phyloP scores from a whole-genome alignment of 1,284 basidiomycete species.

The Ustilago crameri region DNA sequence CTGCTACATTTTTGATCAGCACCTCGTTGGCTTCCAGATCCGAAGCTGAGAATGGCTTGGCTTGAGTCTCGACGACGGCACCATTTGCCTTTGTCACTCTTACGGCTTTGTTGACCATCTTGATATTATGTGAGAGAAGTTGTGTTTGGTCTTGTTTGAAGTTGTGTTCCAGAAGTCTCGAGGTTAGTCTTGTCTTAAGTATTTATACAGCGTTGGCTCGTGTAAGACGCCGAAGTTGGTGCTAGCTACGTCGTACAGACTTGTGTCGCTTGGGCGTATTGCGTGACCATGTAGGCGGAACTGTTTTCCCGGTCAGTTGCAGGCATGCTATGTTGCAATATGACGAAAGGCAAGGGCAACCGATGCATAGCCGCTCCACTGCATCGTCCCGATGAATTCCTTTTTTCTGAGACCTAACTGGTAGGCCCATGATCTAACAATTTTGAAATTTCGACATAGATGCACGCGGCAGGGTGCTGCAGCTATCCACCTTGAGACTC shows the following conservation, averaged over 20 bases:
- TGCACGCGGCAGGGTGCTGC: slow-evolving; percentile 1
- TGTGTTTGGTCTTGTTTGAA: too few species aligned
- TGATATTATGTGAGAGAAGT: too few species aligned
- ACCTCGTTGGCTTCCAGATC: slow-evolving; percentile 56
- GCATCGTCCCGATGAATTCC: too few species aligned
- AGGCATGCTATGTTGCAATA: too few species aligned
- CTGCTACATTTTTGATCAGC: slow-evolving; percentile 67
- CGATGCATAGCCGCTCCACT: slow-evolving; percentile 21
- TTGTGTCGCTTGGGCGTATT: too few species aligned
- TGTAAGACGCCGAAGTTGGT: too few species aligned
- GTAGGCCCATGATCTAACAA: neutral
- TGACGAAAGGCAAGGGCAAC: neutral
- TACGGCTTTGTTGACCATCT: slow-evolving; percentile 37
- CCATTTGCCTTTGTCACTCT: slow-evolving; percentile 33
- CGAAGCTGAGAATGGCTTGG: slow-evolving; percentile 14
- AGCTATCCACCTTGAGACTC: neutral
- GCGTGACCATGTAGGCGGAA: too few species aligned
- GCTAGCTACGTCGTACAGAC: too few species aligned
- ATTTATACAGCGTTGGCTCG: too few species aligned
- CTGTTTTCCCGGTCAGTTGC: too few species aligned
- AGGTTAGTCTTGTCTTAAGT: too few species aligned
- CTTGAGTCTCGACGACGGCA: slow-evolving; percentile 26
- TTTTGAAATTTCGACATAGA: neutral
- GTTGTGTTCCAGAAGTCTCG: too few species aligned
- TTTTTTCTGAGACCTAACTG: neutral